phyloP scores from a whole-genome alignment of 768 basidiomycete genomes.

The Tylopilus rubrobrunneus region DNA sequence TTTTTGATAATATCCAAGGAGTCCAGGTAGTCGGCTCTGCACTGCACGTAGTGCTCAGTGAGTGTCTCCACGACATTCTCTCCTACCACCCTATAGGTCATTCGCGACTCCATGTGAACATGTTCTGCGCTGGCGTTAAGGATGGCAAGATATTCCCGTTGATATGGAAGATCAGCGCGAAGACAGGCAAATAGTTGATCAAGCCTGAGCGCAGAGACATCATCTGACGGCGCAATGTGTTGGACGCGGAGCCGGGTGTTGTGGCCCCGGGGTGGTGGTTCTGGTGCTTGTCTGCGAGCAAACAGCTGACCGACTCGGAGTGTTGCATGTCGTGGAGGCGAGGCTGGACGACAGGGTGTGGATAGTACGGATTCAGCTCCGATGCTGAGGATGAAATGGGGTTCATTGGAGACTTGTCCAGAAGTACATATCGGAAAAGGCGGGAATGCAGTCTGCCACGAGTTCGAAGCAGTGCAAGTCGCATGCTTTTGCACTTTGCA shows the following conservation, averaged over 20 bases:
- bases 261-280: background rate
- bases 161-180: background rate
- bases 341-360: background rate
- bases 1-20: background rate
- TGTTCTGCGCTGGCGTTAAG: background rate
- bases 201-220: background rate
- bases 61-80: background rate
- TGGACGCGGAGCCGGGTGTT: no score
- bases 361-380: background rate
- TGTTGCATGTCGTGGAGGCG: background rate
- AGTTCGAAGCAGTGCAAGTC: no score
- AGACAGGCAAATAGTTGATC: background rate
- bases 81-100: background rate
- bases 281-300: background rate
- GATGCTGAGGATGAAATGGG: background rate
- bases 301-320: background rate
- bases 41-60: background rate
- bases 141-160: background rate
- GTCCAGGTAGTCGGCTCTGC: background rate
- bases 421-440: background rate
- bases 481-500: background rate
- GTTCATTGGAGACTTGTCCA: background rate
- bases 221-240: background rate
- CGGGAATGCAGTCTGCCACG: background rate
- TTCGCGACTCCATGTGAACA: background rate